Conservation (phyloP, 768 basidiomycete species). For the Pulveroboletus ravenelii region DNA sequence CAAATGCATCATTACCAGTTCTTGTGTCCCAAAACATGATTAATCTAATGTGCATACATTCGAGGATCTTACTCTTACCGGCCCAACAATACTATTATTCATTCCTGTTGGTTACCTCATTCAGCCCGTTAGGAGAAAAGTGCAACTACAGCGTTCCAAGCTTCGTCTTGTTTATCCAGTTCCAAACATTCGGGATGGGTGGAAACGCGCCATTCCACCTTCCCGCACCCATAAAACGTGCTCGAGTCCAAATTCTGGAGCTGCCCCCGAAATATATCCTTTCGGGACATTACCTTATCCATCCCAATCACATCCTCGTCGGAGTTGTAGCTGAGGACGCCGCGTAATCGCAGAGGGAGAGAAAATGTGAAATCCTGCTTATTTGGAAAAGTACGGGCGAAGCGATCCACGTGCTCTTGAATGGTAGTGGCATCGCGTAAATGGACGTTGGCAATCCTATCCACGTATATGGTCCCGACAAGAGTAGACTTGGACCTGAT, state of each 20-base stretch:
- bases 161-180: neutral
- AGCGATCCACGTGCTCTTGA: slow-evolving; percentile 6
- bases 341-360: slow-evolving; percentile 1
- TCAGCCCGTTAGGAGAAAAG: neutral
- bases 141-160: slow-evolving; percentile 10
- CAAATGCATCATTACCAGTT: too few relatives aligned
- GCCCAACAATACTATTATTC: neutral
- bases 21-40: neutral
- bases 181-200: neutral
- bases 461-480: slow-evolving; percentile 15
- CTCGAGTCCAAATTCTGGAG: neutral
- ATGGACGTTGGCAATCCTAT: slow-evolving; percentile 6
- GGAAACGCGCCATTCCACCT: neutral
- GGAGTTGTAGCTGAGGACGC: slow-evolving; percentile 6
- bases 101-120: neutral
- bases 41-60: too few relatives aligned
- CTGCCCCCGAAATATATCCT: neutral
- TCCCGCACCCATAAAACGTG: neutral
- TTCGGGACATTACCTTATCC: neutral
- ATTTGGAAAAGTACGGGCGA: slow-evolving; percentile 5
- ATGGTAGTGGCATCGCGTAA: rapidly evolving
- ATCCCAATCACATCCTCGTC: rapidly evolving
- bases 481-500: slow-evolving; percentile 7
- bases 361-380: neutral
- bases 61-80: too few relatives aligned